A percentile compares a stretch with the other conserved stretches of the same genome.
phyloP scores from a whole-genome alignment of 495 filamentous ascomycete genomes.

The Aspergillus homomorphus region DNA sequence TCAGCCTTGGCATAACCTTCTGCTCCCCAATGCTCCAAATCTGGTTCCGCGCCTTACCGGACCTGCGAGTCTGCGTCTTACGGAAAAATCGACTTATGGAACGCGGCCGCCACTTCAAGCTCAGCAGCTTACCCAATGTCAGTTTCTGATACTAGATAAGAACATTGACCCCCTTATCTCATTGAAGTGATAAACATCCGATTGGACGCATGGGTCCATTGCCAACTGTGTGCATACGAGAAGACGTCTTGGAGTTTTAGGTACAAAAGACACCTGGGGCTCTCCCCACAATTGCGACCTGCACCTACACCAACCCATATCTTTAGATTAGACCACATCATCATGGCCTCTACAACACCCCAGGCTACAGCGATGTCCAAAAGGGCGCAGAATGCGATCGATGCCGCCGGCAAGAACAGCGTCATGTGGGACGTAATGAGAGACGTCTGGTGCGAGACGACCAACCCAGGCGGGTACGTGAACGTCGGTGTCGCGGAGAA shows the following conservation, averaged over 20 bases:
- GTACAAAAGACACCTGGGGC: no score
- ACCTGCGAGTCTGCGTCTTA: background rate
- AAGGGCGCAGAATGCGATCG: constrained; percentile 20
- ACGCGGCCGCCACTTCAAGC: no score
- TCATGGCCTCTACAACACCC: background rate
- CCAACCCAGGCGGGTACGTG: constrained; percentile 35
- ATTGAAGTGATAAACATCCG: background rate
- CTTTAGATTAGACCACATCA: background rate
- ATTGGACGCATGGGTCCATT: background rate
- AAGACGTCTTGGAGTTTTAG: no score
- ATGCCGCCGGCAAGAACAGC: constrained; percentile 12
- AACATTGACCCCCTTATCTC: background rate
- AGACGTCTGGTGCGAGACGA: constrained; percentile 23
- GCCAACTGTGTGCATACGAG: background rate
- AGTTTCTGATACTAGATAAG: background rate
- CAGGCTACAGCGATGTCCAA: constrained; percentile 10
- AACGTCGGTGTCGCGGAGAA: constrained; percentile 44
- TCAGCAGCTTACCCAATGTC: no score
- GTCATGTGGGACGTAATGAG: constrained; percentile 28
- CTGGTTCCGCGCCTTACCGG: background rate
- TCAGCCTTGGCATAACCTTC: background rate
- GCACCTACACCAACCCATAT: no score
- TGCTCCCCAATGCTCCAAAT: background rate
- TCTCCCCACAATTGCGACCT: no score
- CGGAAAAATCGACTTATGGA: background rate